Conservation (phyloP, 257 asterid species). For the Anisodus acutangulus region DNA sequence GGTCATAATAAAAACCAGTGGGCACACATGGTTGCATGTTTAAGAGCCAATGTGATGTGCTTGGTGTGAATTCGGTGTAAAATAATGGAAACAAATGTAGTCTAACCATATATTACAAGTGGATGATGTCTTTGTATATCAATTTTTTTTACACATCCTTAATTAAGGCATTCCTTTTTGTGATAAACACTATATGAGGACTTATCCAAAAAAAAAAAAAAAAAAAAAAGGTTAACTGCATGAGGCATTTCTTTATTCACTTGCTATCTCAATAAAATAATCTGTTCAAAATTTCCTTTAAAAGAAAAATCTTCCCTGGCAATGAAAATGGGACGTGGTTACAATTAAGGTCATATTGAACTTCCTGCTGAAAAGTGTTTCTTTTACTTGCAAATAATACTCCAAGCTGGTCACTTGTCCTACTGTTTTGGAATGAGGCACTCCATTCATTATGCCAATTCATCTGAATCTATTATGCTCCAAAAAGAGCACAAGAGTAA, state of each 20-base stretch:
- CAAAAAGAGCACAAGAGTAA: background rate
- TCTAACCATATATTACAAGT: conserved; percentile 16
- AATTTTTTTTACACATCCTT: conserved; percentile 9
- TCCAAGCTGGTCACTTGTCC: background rate
- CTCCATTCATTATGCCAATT: conserved; percentile 17
- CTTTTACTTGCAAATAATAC: conserved; percentile 12
- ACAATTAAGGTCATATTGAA: conserved; percentile 16
- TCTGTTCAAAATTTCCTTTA: conserved; percentile 12
- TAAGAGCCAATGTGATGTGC: background rate
- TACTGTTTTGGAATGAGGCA: background rate
- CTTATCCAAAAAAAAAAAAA: background rate
- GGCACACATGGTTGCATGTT: background rate
- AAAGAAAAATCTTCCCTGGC: background rate
- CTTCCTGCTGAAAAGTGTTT: background rate
- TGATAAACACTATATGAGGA: background rate
- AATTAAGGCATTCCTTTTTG: background rate
- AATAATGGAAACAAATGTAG: background rate
- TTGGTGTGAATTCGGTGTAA: conserved; percentile 3
- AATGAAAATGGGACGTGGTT: background rate
- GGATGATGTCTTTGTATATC: background rate
- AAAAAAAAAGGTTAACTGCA: background rate
- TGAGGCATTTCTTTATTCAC: background rate
- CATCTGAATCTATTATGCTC: background rate
- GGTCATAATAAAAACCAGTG: conserved; percentile 19
- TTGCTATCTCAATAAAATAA: background rate